Evolutionary conservation across 805 yeast genomes (phyloP), one percentile per base, ranked within the genome.

Genomic region (Blastobotrys peoriensis): DNA sequence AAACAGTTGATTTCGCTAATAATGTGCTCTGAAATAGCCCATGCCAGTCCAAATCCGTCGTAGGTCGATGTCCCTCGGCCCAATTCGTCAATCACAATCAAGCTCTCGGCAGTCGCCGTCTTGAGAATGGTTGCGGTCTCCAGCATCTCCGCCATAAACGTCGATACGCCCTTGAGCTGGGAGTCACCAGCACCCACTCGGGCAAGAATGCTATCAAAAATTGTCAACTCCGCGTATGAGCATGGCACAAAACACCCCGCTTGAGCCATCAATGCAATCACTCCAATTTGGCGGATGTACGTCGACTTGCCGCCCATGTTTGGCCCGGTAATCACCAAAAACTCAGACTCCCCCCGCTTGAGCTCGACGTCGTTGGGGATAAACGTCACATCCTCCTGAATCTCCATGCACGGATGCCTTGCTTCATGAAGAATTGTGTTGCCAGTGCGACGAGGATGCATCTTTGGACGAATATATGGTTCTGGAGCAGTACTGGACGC

Each of bases 141-240:
- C 42, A 87, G 70, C 97, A 93, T 88, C 63, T 93, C 99, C 21
- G 95, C 86, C 86, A 86, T 85, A 57, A 93, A 93, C 0, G 98
- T 93, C 0, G 98, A 89, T 22, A 93, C 86, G 20, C 98, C 98
- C 64, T 91, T 89, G 59, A 93, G 71, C 65, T 93, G 98, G 0
- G 97, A 91, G 62, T 93, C 98, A 9, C 97, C 95, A 2, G 98
- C 98, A 8, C 98, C 98, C n/a, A 93, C 96, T 59, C 98, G 79
- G 10, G 98, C 94, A 48, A 93, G 73, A 3, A 93, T 83, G 1
- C 96, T 87, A 65, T 93, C 98, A 50, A 91, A 87, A 1, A 93
- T 70, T 9, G 87, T 79, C 20, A 93, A 62, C 56, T 86, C 89
- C 0, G 96, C 89, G 27, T 72, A 79, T 9, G 68, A 67, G 49